Evolutionary conservation across 108 stramenopile species (phyloP).

Genomic region (Cyclostephanos invisitatus): DNA sequence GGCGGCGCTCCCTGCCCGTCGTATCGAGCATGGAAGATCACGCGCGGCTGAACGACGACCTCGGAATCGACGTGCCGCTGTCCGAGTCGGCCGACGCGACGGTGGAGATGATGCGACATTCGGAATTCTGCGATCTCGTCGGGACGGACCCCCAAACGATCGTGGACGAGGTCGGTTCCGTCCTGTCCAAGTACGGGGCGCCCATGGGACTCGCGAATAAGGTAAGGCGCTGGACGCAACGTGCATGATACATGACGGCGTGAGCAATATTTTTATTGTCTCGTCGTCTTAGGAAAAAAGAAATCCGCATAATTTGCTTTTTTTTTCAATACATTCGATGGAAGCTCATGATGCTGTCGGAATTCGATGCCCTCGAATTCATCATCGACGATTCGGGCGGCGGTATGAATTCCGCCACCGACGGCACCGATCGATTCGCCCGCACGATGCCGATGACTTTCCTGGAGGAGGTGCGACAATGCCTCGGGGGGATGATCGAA

Average conservation of each 20-base stretch:
- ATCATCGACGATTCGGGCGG: slow-evolving; percentile 61
- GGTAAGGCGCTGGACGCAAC: neutral
- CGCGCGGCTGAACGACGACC: neutral
- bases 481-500: slow-evolving; percentile 60
- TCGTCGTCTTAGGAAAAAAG: no score
- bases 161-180: slow-evolving; percentile 42
- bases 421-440: slow-evolving; percentile 34
- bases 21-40: slow-evolving; percentile 47
- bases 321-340: no score
- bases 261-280: neutral
- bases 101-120: slow-evolving; percentile 62
- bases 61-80: slow-evolving; percentile 45
- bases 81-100: slow-evolving; percentile 52
- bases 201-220: slow-evolving; percentile 63
- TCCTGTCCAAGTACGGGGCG: slow-evolving; percentile 58
- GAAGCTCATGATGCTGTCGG: slow-evolving; percentile 48
- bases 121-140: slow-evolving; percentile 49
- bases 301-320: neutral
- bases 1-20: slow-evolving; percentile 48
- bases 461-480: slow-evolving; percentile 51
- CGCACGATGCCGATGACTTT: slow-evolving; percentile 25
- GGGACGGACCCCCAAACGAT: slow-evolving; percentile 51
- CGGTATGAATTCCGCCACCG: slow-evolving; percentile 42
- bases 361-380: slow-evolving; percentile 51
- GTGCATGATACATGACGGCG: neutral